A percentile compares a stretch with the other conserved stretches of the same genome.
phyloP scores from a whole-genome alignment of 306 rosid genomes.

The Echinosophora koreensis region DNA sequence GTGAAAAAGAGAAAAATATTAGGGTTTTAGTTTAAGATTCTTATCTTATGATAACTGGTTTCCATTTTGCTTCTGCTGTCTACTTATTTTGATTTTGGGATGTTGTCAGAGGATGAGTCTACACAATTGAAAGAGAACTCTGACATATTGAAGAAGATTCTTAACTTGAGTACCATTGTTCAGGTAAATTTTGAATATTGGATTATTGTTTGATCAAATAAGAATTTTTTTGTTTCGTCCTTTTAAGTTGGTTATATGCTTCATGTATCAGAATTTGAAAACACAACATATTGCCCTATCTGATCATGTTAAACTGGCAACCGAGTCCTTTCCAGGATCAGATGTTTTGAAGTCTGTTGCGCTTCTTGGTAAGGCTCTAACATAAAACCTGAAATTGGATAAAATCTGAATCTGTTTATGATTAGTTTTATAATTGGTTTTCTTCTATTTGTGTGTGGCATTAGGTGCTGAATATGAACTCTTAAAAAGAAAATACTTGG shows the following conservation, averaged over 20 bases:
- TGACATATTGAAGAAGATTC: slow-evolving; percentile 63
- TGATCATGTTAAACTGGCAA: slow-evolving; percentile 63
- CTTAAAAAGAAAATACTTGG: slow-evolving; percentile 75
- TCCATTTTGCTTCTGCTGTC: neutral
- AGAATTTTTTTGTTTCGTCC: neutral
- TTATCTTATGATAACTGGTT: no score
- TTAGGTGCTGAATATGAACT: slow-evolving; percentile 80
- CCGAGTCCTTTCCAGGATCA: slow-evolving; percentile 67
- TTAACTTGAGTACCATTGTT: slow-evolving; percentile 61
- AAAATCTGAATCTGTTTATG: neutral
- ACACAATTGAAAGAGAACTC: slow-evolving; percentile 39
- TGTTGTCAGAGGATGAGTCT: slow-evolving; percentile 45
- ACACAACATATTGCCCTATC: slow-evolving; percentile 60
- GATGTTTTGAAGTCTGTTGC: slow-evolving; percentile 68
- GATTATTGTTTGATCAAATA: neutral
- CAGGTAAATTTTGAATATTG: slow-evolving; percentile 51
- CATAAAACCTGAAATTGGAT: slow-evolving; percentile 13
- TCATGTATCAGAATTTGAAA: slow-evolving; percentile 73
- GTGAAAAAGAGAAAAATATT: neutral
- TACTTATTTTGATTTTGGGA: neutral
- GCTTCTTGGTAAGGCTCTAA: slow-evolving; percentile 66
- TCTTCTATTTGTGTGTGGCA: slow-evolving; percentile 22
- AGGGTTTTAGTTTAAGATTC: no score
- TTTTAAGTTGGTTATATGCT: neutral
- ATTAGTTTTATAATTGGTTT: neutral